A percentile compares a stretch with the other conserved stretches of the same genome.
Conservation (phyloP, 2,329 filamentous ascomycete species). For the Fusarium coffeatum region DNA sequence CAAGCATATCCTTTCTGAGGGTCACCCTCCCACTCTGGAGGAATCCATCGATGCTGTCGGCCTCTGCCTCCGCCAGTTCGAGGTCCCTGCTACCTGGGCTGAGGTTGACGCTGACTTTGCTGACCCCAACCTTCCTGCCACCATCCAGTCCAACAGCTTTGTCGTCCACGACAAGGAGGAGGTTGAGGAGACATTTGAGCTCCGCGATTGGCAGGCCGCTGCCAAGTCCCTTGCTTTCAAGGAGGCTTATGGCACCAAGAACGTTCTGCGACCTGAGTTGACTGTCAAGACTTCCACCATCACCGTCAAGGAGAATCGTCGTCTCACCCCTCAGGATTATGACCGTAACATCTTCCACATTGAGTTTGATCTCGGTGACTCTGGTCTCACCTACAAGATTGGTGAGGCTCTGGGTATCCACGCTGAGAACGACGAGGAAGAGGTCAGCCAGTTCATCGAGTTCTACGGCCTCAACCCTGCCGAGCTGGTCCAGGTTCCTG, state of each 20-base stretch:
- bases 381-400: conserved; percentile 94
- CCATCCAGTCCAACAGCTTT: conserved; percentile 85
- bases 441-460: conserved; percentile 87
- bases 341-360: conserved; percentile 99
- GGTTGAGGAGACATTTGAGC: conserved; percentile 70
- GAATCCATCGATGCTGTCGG: conserved; percentile 76
- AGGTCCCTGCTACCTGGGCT: conserved; percentile 84
- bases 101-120: conserved; percentile 68
- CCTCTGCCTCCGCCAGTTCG: conserved; percentile 76
- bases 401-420: conserved; percentile 97
- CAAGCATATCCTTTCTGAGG: conserved; percentile 72
- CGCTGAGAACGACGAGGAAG: conserved; percentile 85
- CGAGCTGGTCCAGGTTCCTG: conserved; percentile 90
- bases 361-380: conserved; percentile 93
- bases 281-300: conserved; percentile 87
- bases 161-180: conserved; percentile 81
- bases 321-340: conserved; percentile 87
- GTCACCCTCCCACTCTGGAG: conserved; percentile 60
- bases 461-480: conserved; percentile 87
- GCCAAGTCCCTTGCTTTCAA: conserved; percentile 94
- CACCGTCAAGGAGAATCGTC: conserved; percentile 93
- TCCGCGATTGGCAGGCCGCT: conserved; percentile 83
- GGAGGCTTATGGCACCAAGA: conserved; percentile 85
- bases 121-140: conserved; percentile 65
- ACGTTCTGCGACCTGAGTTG: conserved; percentile 84